Evolutionary conservation across 148 eudicot genomes (phyloP).

Genomic region (Linanthus parryae): DNA sequence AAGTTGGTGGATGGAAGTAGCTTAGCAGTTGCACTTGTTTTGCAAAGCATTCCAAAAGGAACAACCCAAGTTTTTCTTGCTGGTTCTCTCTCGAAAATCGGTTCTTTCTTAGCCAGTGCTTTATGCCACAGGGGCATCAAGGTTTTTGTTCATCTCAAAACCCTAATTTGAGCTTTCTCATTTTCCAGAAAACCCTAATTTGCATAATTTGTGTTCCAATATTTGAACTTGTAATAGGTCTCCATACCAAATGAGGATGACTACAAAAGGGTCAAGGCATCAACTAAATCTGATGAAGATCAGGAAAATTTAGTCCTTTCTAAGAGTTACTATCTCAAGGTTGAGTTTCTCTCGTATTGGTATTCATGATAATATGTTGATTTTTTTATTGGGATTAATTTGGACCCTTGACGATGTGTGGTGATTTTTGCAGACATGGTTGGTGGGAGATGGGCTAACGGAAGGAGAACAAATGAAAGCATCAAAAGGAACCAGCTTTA

Average conservation of each 20-base stretch:
- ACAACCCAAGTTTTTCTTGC: conserved; percentile 14
- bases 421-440: conserved; percentile 42
- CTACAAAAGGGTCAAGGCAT: conserved; percentile 30
- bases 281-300: conserved; percentile 14
- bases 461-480: conserved; percentile 54
- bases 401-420: neutral
- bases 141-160: conserved; percentile 4
- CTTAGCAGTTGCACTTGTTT: conserved; percentile 18
- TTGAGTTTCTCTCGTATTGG: neutral
- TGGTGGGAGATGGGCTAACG: conserved; percentile 59
- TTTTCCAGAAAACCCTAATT: too few species aligned
- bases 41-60: conserved; percentile 20
- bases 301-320: conserved; percentile 27
- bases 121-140: conserved; percentile 19
- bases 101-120: conserved; percentile 11
- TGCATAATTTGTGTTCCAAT: neutral
- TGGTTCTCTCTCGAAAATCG: conserved; percentile 16
- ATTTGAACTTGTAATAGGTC: conserved; percentile 26
- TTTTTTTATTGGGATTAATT: neutral
- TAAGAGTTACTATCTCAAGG: conserved; percentile 28
- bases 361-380: too few species aligned
- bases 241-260: conserved; percentile 25
- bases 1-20: conserved; percentile 23
- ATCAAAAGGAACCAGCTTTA: conserved; percentile 49
- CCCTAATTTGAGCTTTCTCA: too few species aligned